Evolutionary conservation across 805 yeast species (phyloP).

Genomic region (Maudiozyma bulderi): DNA sequence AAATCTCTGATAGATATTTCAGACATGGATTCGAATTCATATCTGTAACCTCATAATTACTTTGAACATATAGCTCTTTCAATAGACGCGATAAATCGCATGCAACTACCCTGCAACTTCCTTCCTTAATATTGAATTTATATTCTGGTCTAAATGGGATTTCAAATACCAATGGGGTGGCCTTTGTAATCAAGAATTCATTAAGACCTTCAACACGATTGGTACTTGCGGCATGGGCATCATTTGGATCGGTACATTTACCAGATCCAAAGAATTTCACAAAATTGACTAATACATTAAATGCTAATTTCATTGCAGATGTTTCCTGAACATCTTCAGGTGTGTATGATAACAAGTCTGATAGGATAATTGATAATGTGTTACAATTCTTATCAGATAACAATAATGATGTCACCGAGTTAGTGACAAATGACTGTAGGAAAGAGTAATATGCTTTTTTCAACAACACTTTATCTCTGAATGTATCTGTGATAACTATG

Average conservation of each 20-base stretch:
- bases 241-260: constrained; percentile 50
- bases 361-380: constrained; percentile 50
- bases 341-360: constrained; percentile 49
- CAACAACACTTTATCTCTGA: constrained; percentile 53
- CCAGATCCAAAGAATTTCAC: constrained; percentile 61
- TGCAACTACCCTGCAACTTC: constrained; percentile 64
- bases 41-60: constrained; percentile 13
- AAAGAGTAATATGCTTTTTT: constrained; percentile 64
- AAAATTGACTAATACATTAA: constrained; percentile 58
- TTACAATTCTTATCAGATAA: constrained; percentile 57
- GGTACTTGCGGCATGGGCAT: constrained; percentile 38
- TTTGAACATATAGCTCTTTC: constrained; percentile 44
- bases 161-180: constrained; percentile 62
- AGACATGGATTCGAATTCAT: constrained; percentile 24
- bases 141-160: constrained; percentile 61
- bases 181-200: constrained; percentile 56
- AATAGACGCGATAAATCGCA: constrained; percentile 66
- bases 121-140: constrained; percentile 62
- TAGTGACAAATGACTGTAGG: constrained; percentile 59
- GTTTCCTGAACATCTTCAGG: constrained; percentile 57
- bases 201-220: constrained; percentile 58
- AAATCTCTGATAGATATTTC: constrained; percentile 42
- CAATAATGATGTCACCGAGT: constrained; percentile 70
- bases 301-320: constrained; percentile 55
- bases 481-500: constrained; percentile 47